phyloP scores from a whole-genome alignment of 257 asterid genomes.

The Solanum infundibuliforme region DNA sequence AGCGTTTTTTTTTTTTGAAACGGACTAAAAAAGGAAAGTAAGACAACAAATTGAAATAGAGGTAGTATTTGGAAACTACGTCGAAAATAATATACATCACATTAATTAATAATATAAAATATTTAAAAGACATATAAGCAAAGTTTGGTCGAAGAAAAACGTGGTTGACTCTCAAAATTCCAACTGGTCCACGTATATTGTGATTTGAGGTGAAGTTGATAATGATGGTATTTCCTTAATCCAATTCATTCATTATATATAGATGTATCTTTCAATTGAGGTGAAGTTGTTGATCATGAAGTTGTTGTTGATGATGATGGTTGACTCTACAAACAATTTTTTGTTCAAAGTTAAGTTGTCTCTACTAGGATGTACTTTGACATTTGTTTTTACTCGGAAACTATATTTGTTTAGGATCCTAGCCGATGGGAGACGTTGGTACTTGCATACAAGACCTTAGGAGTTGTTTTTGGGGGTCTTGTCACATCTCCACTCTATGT shows the following conservation, averaged over 20 bases:
- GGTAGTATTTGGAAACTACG: neutral
- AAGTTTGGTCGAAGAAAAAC: neutral
- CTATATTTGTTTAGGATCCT: conserved; percentile 4
- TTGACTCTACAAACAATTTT: neutral
- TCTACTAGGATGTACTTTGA: neutral
- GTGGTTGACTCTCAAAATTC: neutral
- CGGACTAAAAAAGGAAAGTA: neutral
- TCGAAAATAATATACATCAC: neutral
- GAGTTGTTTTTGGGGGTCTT: conserved; percentile 42
- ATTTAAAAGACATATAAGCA: neutral
- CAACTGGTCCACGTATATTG: neutral
- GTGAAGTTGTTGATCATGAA: neutral
- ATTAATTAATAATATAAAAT: neutral
- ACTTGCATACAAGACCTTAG: conserved; percentile 36
- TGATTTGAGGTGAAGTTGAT: neutral
- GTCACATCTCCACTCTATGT: conserved; percentile 44
- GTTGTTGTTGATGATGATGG: neutral
- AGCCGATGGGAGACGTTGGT: conserved; percentile 12
- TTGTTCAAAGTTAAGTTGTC: neutral
- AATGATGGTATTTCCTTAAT: neutral
- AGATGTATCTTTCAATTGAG: neutral
- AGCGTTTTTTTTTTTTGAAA: neutral
- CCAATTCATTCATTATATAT: neutral
- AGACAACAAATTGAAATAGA: neutral
- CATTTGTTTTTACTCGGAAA: neutral